Evolutionary conservation across 148 eudicot genomes (phyloP).

Genomic region (Diospyros kaki): DNA sequence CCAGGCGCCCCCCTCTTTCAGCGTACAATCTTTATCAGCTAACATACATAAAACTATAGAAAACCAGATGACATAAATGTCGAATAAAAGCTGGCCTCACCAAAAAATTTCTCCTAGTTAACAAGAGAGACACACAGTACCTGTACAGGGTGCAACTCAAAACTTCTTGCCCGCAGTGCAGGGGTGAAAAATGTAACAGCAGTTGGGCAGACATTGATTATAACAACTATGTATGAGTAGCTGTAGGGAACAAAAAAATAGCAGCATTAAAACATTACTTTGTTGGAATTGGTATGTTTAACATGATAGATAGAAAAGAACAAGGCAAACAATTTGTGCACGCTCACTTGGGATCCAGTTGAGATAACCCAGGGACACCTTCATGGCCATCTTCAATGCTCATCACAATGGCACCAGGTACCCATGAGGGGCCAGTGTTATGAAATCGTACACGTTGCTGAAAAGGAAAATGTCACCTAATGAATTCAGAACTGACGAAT

Average conservation of each 20-base stretch:
- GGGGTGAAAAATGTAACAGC: constrained; percentile 45
- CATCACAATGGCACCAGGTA: constrained; percentile 89
- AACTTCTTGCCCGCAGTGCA: constrained; percentile 38
- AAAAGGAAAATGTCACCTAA: neutral
- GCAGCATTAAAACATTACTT: neutral
- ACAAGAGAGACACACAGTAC: constrained; percentile 26
- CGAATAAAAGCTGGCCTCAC: neutral
- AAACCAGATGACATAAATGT: neutral
- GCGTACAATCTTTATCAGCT: neutral
- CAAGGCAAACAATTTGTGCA: neutral
- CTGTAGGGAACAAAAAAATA: constrained; percentile 32
- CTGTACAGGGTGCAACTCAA: constrained; percentile 81
- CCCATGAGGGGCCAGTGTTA: constrained; percentile 74
- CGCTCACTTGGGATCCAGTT: constrained; percentile 75
- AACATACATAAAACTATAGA: neutral
- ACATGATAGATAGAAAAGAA: neutral
- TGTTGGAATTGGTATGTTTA: neutral
- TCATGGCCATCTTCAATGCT: constrained; percentile 91
- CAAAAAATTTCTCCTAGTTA: neutral
- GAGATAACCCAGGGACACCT: constrained; percentile 57
- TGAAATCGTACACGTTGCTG: constrained; percentile 85
- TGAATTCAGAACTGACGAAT: neutral
- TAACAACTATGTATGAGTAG: constrained; percentile 56
- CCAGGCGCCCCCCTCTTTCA: neutral
- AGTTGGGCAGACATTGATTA: constrained; percentile 58